phyloP scores from a whole-genome alignment of 1,284 basidiomycete species.

The Schizophyllum commune region DNA sequence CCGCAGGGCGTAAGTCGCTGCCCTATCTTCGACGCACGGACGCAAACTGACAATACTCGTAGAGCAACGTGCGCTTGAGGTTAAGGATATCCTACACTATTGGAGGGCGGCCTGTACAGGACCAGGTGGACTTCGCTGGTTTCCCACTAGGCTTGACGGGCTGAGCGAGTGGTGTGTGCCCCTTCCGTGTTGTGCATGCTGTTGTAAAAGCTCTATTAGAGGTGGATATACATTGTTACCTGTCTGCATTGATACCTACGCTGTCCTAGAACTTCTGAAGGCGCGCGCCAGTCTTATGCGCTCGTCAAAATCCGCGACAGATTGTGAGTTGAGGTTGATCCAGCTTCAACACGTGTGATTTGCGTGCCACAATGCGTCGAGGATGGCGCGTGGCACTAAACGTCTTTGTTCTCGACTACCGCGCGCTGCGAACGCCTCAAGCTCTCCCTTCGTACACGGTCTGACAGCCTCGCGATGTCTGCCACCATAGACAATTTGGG shows the following conservation, averaged over 20 bases:
- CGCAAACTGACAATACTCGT: conserved; percentile 21
- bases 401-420: background rate
- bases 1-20: conserved; percentile 83
- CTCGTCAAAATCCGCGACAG: background rate
- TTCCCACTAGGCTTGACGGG: conserved; percentile 80
- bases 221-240: background rate
- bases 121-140: conserved; percentile 91
- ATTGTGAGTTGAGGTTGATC: background rate
- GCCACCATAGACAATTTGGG: background rate
- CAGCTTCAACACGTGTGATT: background rate
- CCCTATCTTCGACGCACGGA: background rate
- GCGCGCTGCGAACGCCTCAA: background rate
- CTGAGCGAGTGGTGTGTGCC: conserved; percentile 10
- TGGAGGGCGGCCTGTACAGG: conserved; percentile 68
- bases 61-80: conserved; percentile 82
- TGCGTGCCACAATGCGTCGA: background rate
- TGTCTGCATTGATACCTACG: background rate
- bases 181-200: background rate
- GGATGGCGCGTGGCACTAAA: background rate
- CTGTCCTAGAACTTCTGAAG: background rate
- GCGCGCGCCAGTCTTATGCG: background rate
- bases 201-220: background rate
- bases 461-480: background rate
- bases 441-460: background rate
- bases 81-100: conserved; percentile 76